phyloP scores from a whole-genome alignment of 2,329 filamentous ascomycete species.

The Fusarium incarnatum region DNA sequence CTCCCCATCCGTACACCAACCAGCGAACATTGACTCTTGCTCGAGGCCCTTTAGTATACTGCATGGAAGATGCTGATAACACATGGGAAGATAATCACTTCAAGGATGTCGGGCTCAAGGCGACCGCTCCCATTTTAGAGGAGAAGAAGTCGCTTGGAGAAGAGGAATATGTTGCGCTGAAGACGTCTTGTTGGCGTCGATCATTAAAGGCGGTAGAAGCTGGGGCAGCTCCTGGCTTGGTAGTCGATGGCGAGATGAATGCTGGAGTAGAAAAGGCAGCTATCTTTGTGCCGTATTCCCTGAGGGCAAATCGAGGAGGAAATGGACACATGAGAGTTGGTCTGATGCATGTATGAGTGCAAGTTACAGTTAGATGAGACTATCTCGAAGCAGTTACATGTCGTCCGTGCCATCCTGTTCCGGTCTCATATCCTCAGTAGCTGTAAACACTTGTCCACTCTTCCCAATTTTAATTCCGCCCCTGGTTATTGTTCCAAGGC shows the following conservation, averaged over 20 bases:
- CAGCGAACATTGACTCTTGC: slow-evolving; percentile 66
- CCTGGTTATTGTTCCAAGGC: fast-evolving
- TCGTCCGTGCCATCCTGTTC: neutral
- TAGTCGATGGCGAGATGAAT: fast-evolving
- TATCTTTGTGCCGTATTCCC: slow-evolving; percentile 23
- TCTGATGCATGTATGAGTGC: neutral
- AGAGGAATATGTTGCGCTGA: slow-evolving; percentile 26
- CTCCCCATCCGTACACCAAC: slow-evolving; percentile 67
- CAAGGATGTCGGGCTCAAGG: slow-evolving; percentile 17
- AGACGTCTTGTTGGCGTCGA: slow-evolving; percentile 18
- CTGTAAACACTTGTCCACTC: neutral
- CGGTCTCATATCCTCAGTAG: neutral
- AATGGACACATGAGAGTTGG: slow-evolving; percentile 39
- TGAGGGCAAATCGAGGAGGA: slow-evolving; percentile 18
- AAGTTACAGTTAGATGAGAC: neutral
- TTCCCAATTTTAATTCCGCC: neutral
- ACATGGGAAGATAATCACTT: slow-evolving; percentile 30
- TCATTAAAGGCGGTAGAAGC: neutral
- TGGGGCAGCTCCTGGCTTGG: neutral
- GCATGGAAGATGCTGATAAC: slow-evolving; percentile 62
- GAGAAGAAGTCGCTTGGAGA: neutral
- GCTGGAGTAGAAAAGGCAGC: neutral
- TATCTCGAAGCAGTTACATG: neutral
- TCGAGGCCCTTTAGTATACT: slow-evolving; percentile 70
- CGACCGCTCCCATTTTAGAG: neutral